Evolutionary conservation across 2,329 filamentous ascomycete species (phyloP).

Genomic region (Bipolaris oryzae): DNA sequence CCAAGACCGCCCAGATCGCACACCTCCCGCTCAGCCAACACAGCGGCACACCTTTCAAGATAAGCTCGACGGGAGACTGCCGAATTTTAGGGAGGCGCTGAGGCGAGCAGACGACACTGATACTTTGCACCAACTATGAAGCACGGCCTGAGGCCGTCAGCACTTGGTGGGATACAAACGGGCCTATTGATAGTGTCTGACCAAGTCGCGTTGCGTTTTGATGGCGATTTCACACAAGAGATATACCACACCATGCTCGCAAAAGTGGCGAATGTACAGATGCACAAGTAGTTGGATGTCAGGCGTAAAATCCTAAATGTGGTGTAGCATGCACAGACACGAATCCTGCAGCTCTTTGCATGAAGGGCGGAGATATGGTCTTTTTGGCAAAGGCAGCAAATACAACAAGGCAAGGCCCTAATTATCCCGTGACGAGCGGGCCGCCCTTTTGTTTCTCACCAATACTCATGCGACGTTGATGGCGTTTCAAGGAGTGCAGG

Average conservation of each 20-base stretch:
- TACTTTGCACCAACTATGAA: constrained; percentile 1
- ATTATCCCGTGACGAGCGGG: constrained; percentile 8
- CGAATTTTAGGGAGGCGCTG: not conserved
- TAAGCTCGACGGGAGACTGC: constrained; percentile 4
- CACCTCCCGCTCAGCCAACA: not conserved
- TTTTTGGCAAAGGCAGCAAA: constrained; percentile 15
- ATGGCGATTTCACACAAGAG: constrained; percentile 2
- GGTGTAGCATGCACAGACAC: constrained; percentile 8
- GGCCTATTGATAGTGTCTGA: not conserved
- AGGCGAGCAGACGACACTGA: not conserved
- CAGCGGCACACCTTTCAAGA: not conserved
- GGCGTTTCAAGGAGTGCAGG: constrained; percentile 36
- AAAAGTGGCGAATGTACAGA: not conserved
- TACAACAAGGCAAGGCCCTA: constrained; percentile 11
- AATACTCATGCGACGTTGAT: constrained; percentile 35
- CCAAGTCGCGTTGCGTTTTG: not conserved
- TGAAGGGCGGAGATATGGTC: constrained; percentile 15
- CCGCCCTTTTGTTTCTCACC: constrained; percentile 24
- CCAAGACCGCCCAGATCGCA: not conserved
- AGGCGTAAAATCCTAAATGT: not conserved
- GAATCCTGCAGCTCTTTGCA: constrained; percentile 12
- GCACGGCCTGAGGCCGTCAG: constrained; percentile 2
- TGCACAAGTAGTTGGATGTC: not conserved
- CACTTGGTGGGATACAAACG: not conserved
- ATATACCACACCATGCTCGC: not conserved